Conservation (phyloP, 2,329 filamentous ascomycete species). For the Parascedosporium putredinis region DNA sequence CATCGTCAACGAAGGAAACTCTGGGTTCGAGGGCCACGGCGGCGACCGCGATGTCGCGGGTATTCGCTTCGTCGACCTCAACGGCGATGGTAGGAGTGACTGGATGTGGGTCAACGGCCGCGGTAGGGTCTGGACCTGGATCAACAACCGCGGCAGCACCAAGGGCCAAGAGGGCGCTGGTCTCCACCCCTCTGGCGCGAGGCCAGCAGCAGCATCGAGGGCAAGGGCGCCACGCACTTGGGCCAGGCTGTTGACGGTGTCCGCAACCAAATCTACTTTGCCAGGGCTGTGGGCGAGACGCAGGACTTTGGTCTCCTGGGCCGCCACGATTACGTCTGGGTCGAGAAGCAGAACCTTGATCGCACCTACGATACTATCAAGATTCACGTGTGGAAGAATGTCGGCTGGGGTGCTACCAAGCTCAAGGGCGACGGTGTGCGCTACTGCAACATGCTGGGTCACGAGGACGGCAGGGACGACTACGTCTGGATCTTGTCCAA, state of each 20-base stretch:
- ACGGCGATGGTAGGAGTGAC: constrained; percentile 7
- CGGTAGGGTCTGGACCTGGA: constrained; percentile 16
- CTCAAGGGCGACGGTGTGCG: constrained; percentile 9
- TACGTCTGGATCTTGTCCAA: constrained; percentile 13
- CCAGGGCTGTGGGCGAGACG: constrained; percentile 11
- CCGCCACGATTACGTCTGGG: constrained; percentile 11
- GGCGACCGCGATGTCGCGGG: constrained; percentile 18
- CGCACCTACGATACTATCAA: neutral
- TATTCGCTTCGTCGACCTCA: constrained; percentile 20
- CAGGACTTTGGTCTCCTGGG: neutral
- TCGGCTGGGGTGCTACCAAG: constrained; percentile 12
- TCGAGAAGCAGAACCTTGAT: neutral
- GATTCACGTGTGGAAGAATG: constrained; percentile 12
- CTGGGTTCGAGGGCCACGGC: neutral
- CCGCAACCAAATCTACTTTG: constrained; percentile 12
- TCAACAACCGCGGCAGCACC: constrained; percentile 13
- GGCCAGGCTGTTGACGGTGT: constrained; percentile 5
- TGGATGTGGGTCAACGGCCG: constrained; percentile 18
- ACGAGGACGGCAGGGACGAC: constrained; percentile 12
- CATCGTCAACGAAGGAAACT: neutral
- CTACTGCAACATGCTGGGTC: constrained; percentile 12
- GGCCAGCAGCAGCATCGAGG: neutral
- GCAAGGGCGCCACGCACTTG: constrained; percentile 10
- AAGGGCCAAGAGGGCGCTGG: constrained; percentile 9
- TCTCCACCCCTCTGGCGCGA: constrained; percentile 1